Percentiles rank a stretch among this genome's conserved stretches.
These are phyloP conservation scores for Posidonia australis DNA, from an alignment of 106 monocot genomes.

Conservation along the genomic window DNA sequence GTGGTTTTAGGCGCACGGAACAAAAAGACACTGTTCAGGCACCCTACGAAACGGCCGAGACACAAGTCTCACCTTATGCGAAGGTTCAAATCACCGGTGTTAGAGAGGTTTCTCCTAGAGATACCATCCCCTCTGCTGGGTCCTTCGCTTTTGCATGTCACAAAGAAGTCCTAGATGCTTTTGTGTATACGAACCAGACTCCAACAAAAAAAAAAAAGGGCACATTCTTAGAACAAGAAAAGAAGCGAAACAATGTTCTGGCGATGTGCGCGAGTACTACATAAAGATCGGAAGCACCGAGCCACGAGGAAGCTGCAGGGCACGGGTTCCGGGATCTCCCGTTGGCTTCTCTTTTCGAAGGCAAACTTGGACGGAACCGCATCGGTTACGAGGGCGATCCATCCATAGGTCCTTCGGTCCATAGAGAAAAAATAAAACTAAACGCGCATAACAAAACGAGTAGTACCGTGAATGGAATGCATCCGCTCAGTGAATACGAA, in stretches of 20 bases:
- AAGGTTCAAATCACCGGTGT: constrained; percentile 2
- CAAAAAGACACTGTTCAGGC: background rate
- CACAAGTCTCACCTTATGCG: background rate
- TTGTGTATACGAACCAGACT: no score
- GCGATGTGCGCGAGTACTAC: background rate
- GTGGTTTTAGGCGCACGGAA: background rate
- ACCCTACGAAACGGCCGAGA: constrained; percentile 8
- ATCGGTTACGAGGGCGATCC: background rate
- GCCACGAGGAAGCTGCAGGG: background rate
- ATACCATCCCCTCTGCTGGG: constrained; percentile 6
- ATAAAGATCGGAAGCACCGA: background rate
- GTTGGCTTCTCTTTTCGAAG: background rate
- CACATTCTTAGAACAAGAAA: background rate
- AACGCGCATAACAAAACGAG: background rate
- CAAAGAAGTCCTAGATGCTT: no score
- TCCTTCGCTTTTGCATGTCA: background rate
- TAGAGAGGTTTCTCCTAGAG: constrained; percentile 5
- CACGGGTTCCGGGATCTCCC: background rate
- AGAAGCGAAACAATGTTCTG: background rate
- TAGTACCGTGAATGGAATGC: background rate
- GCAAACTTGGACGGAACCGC: constrained; percentile 16
- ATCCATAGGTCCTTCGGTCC: constrained; percentile 4
- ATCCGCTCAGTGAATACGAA: constrained; percentile 12
- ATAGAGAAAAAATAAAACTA: background rate
- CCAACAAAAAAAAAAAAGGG: background rate